A percentile compares a stretch with the other conserved stretches of the same genome.
Evolutionary conservation across 148 eudicot genomes (phyloP).

Genomic region (Vaccinium myrtillus): DNA sequence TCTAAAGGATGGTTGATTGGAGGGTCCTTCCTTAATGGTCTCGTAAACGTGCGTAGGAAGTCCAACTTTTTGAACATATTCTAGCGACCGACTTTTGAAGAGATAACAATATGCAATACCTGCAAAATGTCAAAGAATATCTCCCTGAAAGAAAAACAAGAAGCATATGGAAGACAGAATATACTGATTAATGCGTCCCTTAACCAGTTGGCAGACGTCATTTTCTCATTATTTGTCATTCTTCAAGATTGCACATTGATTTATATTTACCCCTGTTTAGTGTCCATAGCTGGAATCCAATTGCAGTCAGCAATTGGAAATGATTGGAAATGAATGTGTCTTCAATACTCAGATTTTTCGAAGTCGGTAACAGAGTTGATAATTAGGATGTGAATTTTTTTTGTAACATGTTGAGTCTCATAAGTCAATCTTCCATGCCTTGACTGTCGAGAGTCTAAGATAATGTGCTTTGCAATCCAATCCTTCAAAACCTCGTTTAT

Average conservation of each 20-base stretch:
- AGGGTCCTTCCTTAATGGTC: constrained; percentile 88
- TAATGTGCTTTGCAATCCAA: too few relatives aligned
- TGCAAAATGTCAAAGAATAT: constrained; percentile 11
- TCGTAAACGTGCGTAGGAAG: constrained; percentile 70
- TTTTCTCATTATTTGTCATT: background rate
- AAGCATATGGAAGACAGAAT: background rate
- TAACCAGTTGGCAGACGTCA: background rate
- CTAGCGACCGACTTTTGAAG: constrained; percentile 89
- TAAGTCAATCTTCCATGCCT: too few relatives aligned
- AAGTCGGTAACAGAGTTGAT: too few relatives aligned
- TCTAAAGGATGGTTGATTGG: constrained; percentile 78
- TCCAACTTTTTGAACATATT: constrained; percentile 80
- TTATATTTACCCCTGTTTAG: too few relatives aligned
- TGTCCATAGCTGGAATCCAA: too few relatives aligned
- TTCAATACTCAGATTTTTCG: too few relatives aligned
- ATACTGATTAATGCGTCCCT: background rate
- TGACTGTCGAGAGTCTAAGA: too few relatives aligned
- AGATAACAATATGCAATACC: constrained; percentile 76
- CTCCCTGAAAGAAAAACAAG: background rate
- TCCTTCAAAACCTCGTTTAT: too few relatives aligned
- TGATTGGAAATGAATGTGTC: too few relatives aligned
- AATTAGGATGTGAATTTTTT: too few relatives aligned
- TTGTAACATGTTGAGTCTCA: too few relatives aligned
- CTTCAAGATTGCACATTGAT: background rate
- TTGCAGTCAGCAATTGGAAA: too few relatives aligned